These are phyloP conservation scores for Naegleria lovaniensis DNA, from an alignment of 208 protist genomes.

Conservation along the genomic window DNA sequence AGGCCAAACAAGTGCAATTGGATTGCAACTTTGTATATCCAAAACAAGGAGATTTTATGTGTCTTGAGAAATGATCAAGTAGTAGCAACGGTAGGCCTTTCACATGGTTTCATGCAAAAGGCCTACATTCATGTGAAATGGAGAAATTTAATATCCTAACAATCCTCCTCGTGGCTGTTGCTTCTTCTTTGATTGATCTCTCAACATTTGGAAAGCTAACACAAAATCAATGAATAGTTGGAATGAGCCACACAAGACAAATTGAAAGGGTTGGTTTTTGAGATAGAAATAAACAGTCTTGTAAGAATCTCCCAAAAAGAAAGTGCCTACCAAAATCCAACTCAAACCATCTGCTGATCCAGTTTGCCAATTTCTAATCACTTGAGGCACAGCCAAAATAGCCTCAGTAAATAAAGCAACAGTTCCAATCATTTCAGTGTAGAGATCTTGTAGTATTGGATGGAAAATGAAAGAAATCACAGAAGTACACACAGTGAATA, in stretches of 20 bases:
- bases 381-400: conserved; percentile 7
- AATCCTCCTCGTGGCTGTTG: neutral
- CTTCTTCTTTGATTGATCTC: neutral
- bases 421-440: conserved; percentile 12
- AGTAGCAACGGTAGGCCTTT: too few species aligned
- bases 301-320: conserved; percentile 22
- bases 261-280: conserved; percentile 14
- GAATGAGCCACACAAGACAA: conserved; percentile 5
- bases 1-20: neutral
- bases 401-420: conserved; percentile 10
- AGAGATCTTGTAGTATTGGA: neutral
- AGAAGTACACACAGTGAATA: neutral
- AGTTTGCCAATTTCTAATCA: neutral
- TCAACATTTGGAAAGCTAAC: conserved; percentile 10
- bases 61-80: neutral
- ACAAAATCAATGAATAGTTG: conserved; percentile 20
- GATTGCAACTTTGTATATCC: neutral
- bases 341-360: neutral
- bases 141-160: neutral
- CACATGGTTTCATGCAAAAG: neutral
- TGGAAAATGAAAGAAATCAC: neutral
- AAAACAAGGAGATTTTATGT: neutral
- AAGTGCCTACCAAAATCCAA: neutral
- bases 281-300: conserved; percentile 23
- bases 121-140: too few species aligned